phyloP scores from a whole-genome alignment of 106 monocot species.

The Narthecium ossifragum region DNA sequence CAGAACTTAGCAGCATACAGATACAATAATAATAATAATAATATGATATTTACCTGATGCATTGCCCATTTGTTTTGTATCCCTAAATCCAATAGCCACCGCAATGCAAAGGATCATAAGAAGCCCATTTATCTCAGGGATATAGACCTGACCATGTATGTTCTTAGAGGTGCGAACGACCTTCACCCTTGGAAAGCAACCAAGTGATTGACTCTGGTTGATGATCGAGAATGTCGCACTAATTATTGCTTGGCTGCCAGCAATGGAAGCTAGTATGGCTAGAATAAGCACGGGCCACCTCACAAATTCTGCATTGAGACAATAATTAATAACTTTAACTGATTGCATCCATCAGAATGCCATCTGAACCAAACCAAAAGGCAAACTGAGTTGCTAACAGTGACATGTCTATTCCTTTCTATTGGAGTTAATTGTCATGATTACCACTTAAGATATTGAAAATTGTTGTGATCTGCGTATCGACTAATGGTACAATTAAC shows the following conservation, averaged over 20 bases:
- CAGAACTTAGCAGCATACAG: too few species aligned
- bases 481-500: too few species aligned
- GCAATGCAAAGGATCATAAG: slow-evolving; percentile 61
- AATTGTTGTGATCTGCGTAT: too few species aligned
- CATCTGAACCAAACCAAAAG: neutral
- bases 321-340: neutral
- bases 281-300: slow-evolving; percentile 49
- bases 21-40: too few species aligned
- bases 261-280: slow-evolving; percentile 62
- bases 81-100: slow-evolving; percentile 62
- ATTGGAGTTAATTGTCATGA: too few species aligned
- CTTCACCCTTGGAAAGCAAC: slow-evolving; percentile 66
- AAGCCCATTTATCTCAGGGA: slow-evolving; percentile 75
- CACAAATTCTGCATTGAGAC: slow-evolving; percentile 23
- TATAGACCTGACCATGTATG: slow-evolving; percentile 69
- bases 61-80: slow-evolving; percentile 67
- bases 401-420: too few species aligned
- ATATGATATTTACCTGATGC: slow-evolving; percentile 62
- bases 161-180: slow-evolving; percentile 56
- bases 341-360: neutral
- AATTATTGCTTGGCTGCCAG: slow-evolving; percentile 69
- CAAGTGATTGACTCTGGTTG: slow-evolving; percentile 50
- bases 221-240: slow-evolving; percentile 69
- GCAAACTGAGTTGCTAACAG: too few species aligned
- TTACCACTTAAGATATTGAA: too few species aligned